These are phyloP conservation scores for Colletotrichum sp. DNA, from an alignment of 2,329 filamentous ascomycete species.

Conservation along the genomic window DNA sequence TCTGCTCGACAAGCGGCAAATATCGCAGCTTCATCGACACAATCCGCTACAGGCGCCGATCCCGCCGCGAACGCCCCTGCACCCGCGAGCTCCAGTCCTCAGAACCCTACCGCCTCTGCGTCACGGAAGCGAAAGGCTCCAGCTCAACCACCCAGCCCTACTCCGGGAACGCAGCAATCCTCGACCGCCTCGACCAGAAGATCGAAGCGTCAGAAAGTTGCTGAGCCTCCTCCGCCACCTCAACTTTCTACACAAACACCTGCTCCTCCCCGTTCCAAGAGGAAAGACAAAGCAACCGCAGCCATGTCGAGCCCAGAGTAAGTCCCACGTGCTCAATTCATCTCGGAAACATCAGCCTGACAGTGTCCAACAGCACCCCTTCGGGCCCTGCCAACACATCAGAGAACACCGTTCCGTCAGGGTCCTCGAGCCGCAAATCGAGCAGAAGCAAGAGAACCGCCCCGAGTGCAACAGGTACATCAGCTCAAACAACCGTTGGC, in stretches of 20 bases:
- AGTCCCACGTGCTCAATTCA: constrained; percentile 27
- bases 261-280: constrained; percentile 50
- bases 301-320: constrained; percentile 80
- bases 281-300: constrained; percentile 64
- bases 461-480: constrained; percentile 48
- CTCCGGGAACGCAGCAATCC: constrained; percentile 21
- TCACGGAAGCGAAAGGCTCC: constrained; percentile 80
- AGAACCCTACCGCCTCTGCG: constrained; percentile 49
- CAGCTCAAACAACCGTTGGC: background rate
- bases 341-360: background rate
- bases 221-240: constrained; percentile 47
- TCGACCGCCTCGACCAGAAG: constrained; percentile 55
- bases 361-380: constrained; percentile 50
- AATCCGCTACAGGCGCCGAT: constrained; percentile 43
- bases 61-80: constrained; percentile 46
- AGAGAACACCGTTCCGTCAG: constrained; percentile 59
- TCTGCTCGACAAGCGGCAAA: constrained; percentile 87
- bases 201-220: constrained; percentile 74
- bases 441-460: constrained; percentile 71
- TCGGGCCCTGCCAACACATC: constrained; percentile 69
- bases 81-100: constrained; percentile 41
- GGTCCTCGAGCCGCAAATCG: constrained; percentile 74
- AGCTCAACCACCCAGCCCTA: constrained; percentile 55
- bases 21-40: constrained; percentile 54
- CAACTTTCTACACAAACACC: constrained; percentile 25